phyloP scores from a whole-genome alignment of 1,284 basidiomycete genomes.

The Pseudozyma sp. region DNA sequence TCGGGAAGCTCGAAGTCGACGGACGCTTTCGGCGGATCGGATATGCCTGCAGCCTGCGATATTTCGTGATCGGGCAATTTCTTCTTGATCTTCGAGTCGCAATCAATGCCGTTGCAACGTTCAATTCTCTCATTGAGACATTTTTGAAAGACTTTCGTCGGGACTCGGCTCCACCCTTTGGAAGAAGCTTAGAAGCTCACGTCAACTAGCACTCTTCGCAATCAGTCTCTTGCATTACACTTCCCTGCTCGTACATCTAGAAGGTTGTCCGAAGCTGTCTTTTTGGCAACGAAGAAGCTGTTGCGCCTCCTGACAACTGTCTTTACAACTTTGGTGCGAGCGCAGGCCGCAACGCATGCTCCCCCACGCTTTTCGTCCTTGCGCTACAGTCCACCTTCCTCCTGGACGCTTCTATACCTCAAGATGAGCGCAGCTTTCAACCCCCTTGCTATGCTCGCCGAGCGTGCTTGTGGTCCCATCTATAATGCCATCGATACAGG shows the following conservation, averaged over 20 bases:
- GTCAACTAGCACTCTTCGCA: not conserved
- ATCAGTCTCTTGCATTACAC: not conserved
- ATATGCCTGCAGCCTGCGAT: too few relatives aligned
- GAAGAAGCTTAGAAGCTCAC: conserved; percentile 8
- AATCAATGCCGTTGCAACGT: conserved; percentile 9
- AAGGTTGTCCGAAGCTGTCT: too few relatives aligned
- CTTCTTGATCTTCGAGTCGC: not conserved
- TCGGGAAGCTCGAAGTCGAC: conserved; percentile 5
- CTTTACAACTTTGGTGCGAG: conserved; percentile 3
- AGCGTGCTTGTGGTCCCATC: conserved; percentile 54
- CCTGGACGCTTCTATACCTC: conserved; percentile 9
- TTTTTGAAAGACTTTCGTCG: conserved; percentile 13
- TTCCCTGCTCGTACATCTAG: not conserved
- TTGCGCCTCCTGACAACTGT: conserved; percentile 10
- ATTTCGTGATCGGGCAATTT: conserved; percentile 18
- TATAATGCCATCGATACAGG: conserved; percentile 58
- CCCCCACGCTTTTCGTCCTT: conserved; percentile 15
- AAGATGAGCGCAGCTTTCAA: conserved; percentile 41
- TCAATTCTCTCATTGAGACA: not conserved
- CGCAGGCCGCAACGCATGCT: conserved; percentile 1
- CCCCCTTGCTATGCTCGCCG: conserved; percentile 46
- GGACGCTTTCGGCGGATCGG: conserved; percentile 10
- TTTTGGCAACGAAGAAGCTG: conserved; percentile 6
- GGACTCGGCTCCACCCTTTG: conserved; percentile 23
- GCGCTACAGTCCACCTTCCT: conserved; percentile 11